Evolutionary conservation across 2,329 filamentous ascomycete species (phyloP), one percentile per base, ranked within the genome.

Genomic region (Ceratocystis alfenasii): DNA sequence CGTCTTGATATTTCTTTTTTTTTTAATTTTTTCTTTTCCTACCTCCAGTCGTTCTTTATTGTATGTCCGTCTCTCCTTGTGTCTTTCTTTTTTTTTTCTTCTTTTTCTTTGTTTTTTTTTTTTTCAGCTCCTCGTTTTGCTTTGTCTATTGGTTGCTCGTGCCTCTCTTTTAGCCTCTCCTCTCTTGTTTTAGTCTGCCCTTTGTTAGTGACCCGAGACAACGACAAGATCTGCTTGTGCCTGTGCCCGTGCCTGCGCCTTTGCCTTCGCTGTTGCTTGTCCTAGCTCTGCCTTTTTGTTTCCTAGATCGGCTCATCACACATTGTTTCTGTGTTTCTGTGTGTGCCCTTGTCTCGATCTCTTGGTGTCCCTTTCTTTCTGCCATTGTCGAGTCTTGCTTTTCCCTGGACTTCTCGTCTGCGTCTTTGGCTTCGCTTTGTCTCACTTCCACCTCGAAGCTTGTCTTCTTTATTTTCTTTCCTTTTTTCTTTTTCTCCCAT

Each of bases 371-470:
- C 36, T 12, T 41, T 41, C 36, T 41, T 41, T 41, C 36, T 41
- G 36, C 36, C 36, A 41, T 41, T 41, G 36, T 41, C 36, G 12
- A 41, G 36, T 41, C 36, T 12, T 41, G 36, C 36, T 41, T 41
- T 15, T 36, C 55, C 55, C 30, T 59, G 55, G 28, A 20, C n/a
- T 15, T 41, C 36, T 41, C 36, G 3, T n/a, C 30, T 20, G 5
- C 6, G 5, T 36, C 28, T 59, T 22, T 7, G 30, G 6, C 3
- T 28, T 57, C 25, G 12, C 12, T 28, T 5, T 59, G 55, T 59
- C 55, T 59, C 55, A 59, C 55, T 59, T 59, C 25, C 55, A 36
- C 33, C 28, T 59, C 28, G 55, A 59, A 59, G 55, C 50, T 45
- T 45, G 33, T 25, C 22, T 46, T 33, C 44, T 44, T 65, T 33